Conservation (phyloP, 108 stramenopile species). For the Stephanodiscus minutulus region DNA sequence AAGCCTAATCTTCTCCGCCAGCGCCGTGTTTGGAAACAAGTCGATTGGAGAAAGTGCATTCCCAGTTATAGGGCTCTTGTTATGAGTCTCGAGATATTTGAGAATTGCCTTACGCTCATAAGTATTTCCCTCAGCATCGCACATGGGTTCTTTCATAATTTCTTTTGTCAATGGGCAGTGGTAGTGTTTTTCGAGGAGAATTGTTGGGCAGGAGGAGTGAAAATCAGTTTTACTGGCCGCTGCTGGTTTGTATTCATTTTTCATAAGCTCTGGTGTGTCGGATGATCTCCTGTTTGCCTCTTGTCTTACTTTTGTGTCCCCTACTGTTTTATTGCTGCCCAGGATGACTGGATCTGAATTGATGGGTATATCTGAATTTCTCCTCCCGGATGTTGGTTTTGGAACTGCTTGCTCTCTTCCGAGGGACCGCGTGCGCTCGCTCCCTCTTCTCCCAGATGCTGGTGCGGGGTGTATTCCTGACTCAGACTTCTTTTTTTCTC, state of each 20-base stretch:
- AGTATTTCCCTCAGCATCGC: constrained; percentile 42
- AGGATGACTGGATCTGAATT: background rate
- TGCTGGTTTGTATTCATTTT: background rate
- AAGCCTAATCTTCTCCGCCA: constrained; percentile 35
- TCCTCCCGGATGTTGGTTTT: no score
- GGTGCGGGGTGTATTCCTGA: background rate
- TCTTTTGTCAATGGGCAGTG: constrained; percentile 37
- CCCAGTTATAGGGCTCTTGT: constrained; percentile 42
- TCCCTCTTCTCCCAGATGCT: background rate
- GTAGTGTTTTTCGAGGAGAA: constrained; percentile 19
- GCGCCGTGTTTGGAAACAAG: constrained; percentile 36
- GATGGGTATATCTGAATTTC: background rate
- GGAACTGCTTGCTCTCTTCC: no score
- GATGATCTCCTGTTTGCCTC: background rate
- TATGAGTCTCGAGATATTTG: constrained; percentile 38
- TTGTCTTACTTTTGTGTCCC: background rate
- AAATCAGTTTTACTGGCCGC: background rate
- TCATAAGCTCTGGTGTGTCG: background rate
- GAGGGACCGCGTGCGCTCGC: background rate
- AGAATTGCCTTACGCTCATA: constrained; percentile 42
- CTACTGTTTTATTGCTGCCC: background rate
- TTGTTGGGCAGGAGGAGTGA: constrained; percentile 8
- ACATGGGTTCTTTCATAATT: constrained; percentile 44
- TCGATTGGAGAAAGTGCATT: constrained; percentile 23
- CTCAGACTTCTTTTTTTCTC: background rate